phyloP scores from a whole-genome alignment of 2,329 filamentous ascomycete species.

The Neodidymelliopsis sp. region DNA sequence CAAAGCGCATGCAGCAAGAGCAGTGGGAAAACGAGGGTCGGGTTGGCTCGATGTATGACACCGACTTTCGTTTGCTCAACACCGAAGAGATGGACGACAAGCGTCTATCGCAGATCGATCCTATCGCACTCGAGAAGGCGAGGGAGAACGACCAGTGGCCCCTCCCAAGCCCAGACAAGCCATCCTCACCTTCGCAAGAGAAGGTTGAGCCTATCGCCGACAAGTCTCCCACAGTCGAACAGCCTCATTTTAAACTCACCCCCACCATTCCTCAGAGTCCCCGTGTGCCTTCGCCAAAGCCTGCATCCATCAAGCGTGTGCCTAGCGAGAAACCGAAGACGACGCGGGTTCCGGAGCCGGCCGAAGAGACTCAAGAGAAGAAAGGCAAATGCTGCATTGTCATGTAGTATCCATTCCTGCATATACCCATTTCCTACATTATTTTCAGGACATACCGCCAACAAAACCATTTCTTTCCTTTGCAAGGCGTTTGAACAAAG shows the following conservation, averaged over 20 bases:
- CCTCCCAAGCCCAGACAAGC: constrained; percentile 43
- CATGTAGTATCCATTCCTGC: constrained; percentile 62
- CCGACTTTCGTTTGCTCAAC: constrained; percentile 83
- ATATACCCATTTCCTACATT: constrained; percentile 39
- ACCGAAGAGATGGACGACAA: constrained; percentile 59
- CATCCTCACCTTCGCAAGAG: constrained; percentile 29
- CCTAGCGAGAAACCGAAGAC: constrained; percentile 48
- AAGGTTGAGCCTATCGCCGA: constrained; percentile 31
- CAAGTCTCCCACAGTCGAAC: constrained; percentile 47
- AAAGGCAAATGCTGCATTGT: constrained; percentile 76
- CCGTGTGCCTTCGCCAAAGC: constrained; percentile 37
- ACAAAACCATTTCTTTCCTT: constrained; percentile 36
- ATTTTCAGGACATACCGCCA: constrained; percentile 28
- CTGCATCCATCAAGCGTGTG: constrained; percentile 31
- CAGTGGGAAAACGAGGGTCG: constrained; percentile 94
- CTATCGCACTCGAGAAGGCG: constrained; percentile 40
- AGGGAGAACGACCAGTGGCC: constrained; percentile 44
- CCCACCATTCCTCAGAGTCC: constrained; percentile 51
- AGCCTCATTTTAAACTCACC: constrained; percentile 58
- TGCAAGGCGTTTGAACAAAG: constrained; percentile 31
- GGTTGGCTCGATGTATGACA: constrained; percentile 84
- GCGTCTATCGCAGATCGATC: constrained; percentile 42
- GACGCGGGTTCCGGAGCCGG: constrained; percentile 62
- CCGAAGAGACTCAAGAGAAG: constrained; percentile 64
- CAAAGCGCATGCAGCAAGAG: constrained; percentile 88